Conservation (phyloP, 805 yeast genomes). For the Komagataella pastoris region DNA sequence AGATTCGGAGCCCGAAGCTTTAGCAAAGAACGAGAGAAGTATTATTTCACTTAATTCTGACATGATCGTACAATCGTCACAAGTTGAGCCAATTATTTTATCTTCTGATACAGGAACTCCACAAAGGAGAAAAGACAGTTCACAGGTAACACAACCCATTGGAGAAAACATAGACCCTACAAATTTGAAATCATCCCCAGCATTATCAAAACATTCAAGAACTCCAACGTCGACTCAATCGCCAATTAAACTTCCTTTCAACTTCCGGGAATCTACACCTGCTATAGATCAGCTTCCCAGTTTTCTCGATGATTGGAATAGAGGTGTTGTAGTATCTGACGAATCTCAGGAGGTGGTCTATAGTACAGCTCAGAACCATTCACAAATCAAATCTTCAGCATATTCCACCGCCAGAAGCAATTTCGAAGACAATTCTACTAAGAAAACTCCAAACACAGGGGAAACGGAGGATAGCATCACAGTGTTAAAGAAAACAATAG, state of each 20-base stretch:
- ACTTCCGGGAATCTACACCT: neutral
- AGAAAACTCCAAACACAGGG: neutral
- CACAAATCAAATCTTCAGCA: neutral
- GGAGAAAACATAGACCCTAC: neutral
- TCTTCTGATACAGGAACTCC: neutral
- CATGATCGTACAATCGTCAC: neutral
- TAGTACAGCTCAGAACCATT: neutral
- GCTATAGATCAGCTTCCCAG: neutral
- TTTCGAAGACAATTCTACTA: neutral
- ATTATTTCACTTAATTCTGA: neutral
- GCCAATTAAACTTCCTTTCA: neutral
- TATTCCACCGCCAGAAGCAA: neutral
- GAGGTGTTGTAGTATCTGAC: neutral
- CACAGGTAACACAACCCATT: neutral
- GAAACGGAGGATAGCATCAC: neutral
- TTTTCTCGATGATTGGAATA: neutral
- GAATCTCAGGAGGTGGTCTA: neutral
- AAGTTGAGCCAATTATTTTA: neutral
- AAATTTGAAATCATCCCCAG: neutral
- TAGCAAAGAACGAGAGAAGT: neutral
- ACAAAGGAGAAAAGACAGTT: neutral
- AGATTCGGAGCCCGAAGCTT: neutral
- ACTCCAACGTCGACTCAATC: neutral
- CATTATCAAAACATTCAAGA: neutral
- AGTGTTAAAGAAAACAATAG: neutral